Percentiles rank a stretch among this genome's conserved stretches.
These are phyloP conservation scores for Raddia guianensis DNA, from an alignment of 176 grass and related monocot genomes.

Conservation along the genomic window DNA sequence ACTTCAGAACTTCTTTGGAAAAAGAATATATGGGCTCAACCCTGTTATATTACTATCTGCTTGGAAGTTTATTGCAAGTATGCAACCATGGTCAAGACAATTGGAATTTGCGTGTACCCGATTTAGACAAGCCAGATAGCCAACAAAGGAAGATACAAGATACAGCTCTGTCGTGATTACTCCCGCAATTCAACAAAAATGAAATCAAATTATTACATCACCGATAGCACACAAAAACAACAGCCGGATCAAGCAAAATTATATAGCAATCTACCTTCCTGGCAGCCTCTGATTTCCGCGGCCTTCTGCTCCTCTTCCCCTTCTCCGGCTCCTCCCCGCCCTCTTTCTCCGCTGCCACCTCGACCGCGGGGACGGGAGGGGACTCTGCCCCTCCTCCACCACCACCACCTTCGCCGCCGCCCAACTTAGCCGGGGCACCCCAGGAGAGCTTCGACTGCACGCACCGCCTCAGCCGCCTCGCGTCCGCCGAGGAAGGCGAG, in stretches of 20 bases:
- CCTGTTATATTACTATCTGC: background rate
- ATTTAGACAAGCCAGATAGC: background rate
- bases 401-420: background rate
- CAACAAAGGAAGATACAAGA: background rate
- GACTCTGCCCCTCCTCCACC: slow-evolving; percentile 8
- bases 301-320: slow-evolving; percentile 26
- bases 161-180: background rate
- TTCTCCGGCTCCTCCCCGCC: slow-evolving; percentile 34
- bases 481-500: slow-evolving; percentile 42
- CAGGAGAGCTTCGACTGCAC: slow-evolving; percentile 73
- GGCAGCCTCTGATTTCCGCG: slow-evolving; percentile 28
- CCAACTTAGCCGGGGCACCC: slow-evolving; percentile 37
- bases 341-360: slow-evolving; percentile 11
- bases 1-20: background rate
- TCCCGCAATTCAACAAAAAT: background rate
- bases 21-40: background rate
- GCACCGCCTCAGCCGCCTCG: slow-evolving; percentile 40
- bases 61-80: background rate
- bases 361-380: slow-evolving; percentile 11
- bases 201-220: background rate
- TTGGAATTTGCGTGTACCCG: background rate
- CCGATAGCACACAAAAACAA: background rate
- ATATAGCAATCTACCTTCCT: slow-evolving; percentile 45
- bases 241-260: slow-evolving; percentile 5
- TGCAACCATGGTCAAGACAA: too few relatives aligned